Evolutionary conservation across 129 eudicot species (phyloP).

Genomic region (Daucus carota): DNA sequence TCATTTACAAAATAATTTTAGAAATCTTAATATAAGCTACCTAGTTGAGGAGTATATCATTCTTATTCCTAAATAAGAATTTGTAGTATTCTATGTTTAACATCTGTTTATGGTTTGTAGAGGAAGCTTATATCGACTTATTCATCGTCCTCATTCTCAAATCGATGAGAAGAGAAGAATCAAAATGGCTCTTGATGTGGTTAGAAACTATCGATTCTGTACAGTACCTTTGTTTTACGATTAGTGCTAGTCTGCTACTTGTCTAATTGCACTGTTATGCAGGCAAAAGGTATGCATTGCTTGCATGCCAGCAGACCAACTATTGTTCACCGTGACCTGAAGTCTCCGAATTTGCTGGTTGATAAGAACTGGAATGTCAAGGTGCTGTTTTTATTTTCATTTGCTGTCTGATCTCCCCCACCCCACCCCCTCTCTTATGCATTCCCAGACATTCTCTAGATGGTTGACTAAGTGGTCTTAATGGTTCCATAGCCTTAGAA

Average conservation of each 20-base stretch:
- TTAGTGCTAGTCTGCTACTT: neutral
- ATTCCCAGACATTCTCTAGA: neutral
- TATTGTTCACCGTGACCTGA: conserved; percentile 96
- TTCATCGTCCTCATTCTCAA: conserved; percentile 96
- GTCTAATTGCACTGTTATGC: conserved; percentile 20
- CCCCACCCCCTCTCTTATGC: neutral
- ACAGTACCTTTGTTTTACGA: neutral
- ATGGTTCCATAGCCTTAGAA: neutral
- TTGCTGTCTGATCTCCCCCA: neutral
- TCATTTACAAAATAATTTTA: neutral
- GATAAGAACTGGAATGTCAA: conserved; percentile 98
- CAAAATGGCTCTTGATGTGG: conserved; percentile 99
- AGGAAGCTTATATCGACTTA: conserved; percentile 94
- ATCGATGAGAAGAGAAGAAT: conserved; percentile 92
- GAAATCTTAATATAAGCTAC: neutral
- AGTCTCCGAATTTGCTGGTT: conserved; percentile 95
- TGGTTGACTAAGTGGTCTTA: neutral
- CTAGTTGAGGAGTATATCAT: neutral
- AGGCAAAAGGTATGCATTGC: conserved; percentile 99
- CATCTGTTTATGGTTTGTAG: conserved; percentile 26
- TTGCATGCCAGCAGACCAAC: conserved; percentile 94
- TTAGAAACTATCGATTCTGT: conserved; percentile 23
- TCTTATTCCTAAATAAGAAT: neutral
- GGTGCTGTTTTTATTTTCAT: conserved; percentile 30
- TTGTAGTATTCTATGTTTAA: neutral